Percentiles rank a stretch among this genome's conserved stretches.
Evolutionary conservation across 2,329 filamentous ascomycete species (phyloP).

Genomic region (Fusarium tjaetaba): DNA sequence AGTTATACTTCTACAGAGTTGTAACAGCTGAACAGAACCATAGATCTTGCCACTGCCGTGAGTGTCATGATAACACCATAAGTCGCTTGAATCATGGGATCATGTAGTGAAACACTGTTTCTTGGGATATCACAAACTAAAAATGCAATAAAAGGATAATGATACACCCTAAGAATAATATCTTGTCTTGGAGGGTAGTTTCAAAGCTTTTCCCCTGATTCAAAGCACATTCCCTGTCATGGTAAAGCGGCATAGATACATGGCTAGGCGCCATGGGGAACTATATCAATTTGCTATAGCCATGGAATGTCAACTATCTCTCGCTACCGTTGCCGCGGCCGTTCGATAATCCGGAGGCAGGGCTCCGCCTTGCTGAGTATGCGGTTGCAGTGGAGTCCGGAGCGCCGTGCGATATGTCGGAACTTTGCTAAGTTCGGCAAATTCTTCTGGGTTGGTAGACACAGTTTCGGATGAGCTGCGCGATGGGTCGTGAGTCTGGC

Average conservation of each 20-base stretch:
- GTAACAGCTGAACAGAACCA: neutral
- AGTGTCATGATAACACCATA: neutral
- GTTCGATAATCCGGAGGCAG: conserved; percentile 73
- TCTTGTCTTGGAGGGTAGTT: neutral
- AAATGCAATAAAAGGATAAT: neutral
- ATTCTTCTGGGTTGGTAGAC: conserved; percentile 65
- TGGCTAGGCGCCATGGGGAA: rapidly evolving
- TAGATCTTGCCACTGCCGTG: neutral
- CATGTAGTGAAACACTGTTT: neutral
- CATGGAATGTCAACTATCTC: neutral
- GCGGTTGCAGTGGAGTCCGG: conserved; percentile 66
- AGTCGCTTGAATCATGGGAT: neutral
- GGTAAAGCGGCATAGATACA: no score
- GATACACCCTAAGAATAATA: no score
- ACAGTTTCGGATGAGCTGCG: conserved; percentile 61
- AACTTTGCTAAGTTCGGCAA: conserved; percentile 74
- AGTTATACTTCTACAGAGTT: neutral
- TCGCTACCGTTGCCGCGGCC: neutral
- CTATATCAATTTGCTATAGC: rapidly evolving
- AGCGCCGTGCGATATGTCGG: conserved; percentile 81
- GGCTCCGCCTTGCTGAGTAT: conserved; percentile 57
- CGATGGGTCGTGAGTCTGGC: conserved; percentile 49
- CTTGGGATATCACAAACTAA: neutral
- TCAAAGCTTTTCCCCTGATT: neutral
- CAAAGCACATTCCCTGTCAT: neutral